phyloP scores from a whole-genome alignment of 306 rosid species.

The Alnus rubra region DNA sequence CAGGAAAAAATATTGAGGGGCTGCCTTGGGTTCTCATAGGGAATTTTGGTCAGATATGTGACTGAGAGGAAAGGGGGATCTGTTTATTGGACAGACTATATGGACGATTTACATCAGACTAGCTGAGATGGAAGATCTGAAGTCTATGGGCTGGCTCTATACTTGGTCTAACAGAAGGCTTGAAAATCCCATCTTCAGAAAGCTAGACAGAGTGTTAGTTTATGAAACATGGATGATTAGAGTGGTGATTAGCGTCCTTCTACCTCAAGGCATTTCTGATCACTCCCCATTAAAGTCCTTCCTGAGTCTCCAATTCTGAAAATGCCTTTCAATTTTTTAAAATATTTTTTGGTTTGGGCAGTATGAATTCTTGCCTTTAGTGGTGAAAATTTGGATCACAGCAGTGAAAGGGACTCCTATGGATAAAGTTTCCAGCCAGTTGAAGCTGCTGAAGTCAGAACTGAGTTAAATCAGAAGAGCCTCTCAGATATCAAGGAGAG shows the following conservation, averaged over 20 bases:
- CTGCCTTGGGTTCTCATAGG: neutral
- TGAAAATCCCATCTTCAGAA: too few species aligned
- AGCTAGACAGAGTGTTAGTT: neutral
- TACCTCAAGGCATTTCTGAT: neutral
- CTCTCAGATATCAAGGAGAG: neutral
- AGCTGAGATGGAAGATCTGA: neutral
- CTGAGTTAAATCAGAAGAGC: neutral
- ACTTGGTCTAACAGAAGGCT: neutral
- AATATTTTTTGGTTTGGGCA: too few species aligned
- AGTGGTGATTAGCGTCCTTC: neutral
- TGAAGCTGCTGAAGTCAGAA: neutral
- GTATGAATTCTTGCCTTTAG: too few species aligned
- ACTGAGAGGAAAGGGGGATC: neutral
- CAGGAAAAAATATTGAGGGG: neutral
- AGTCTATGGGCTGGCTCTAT: neutral
- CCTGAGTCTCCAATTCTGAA: neutral
- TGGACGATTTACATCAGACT: neutral
- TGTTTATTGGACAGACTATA: neutral
- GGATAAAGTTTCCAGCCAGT: neutral
- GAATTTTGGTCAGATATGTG: neutral
- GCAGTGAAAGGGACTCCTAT: too few species aligned
- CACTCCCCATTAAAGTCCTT: neutral
- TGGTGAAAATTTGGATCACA: too few species aligned
- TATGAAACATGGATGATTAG: neutral
- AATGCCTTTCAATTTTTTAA: neutral